Conservation (phyloP, 176 grass and related monocot genomes). For the Zoysia japonica region DNA sequence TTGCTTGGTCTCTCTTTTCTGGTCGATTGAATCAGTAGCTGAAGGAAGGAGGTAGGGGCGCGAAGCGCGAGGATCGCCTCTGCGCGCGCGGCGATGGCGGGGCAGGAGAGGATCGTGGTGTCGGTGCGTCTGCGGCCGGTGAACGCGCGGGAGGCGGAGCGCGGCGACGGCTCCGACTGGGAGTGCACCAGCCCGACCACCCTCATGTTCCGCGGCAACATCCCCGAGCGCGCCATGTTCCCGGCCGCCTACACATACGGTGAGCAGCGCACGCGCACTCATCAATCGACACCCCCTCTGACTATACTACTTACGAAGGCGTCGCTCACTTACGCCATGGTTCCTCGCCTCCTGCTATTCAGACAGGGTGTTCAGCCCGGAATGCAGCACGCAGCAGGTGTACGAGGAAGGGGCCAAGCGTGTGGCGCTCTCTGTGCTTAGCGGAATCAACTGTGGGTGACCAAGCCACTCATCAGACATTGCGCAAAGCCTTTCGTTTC, state of each 20-base stretch:
- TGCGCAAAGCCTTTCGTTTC: neutral
- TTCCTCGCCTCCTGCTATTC: neutral
- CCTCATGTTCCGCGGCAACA: slow-evolving; percentile 62
- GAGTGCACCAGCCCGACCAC: slow-evolving; percentile 69
- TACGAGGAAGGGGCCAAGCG: slow-evolving; percentile 83
- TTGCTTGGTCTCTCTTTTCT: neutral
- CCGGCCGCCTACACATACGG: slow-evolving; percentile 70
- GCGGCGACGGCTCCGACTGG: slow-evolving; percentile 62
- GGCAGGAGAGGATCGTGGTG: slow-evolving; percentile 74
- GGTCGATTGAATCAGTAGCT: neutral
- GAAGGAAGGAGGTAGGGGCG: neutral
- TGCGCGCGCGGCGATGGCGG: slow-evolving; percentile 9
- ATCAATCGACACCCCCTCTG: neutral
- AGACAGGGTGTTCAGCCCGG: slow-evolving; percentile 84
- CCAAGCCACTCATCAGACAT: neutral
- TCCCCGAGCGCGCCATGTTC: slow-evolving; percentile 72
- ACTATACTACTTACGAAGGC: neutral
- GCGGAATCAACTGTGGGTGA: slow-evolving; percentile 79
- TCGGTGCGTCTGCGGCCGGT: slow-evolving; percentile 81
- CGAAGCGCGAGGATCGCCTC: neutral
- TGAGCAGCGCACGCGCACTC: slow-evolving; percentile 13
- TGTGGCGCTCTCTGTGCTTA: slow-evolving; percentile 79
- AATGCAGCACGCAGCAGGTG: slow-evolving; percentile 66
- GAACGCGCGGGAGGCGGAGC: slow-evolving; percentile 69
- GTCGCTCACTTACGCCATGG: neutral